Conservation (phyloP, 2,329 filamentous ascomycete genomes). For the Apiospora arundinis region DNA sequence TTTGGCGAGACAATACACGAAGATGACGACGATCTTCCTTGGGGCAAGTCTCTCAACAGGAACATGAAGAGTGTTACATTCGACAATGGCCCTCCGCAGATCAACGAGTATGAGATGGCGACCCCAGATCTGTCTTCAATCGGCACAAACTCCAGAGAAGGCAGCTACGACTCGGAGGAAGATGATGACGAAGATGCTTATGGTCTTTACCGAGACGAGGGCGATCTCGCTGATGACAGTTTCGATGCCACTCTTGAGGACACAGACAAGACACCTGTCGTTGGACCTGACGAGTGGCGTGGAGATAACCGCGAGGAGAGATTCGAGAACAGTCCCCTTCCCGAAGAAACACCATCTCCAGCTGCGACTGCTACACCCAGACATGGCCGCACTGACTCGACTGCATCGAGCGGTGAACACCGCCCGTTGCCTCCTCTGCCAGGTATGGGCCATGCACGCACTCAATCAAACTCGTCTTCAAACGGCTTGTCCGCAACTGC, state of each 20-base stretch:
- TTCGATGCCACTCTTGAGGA: conserved; percentile 96
- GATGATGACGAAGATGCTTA: conserved; percentile 75
- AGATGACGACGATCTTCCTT: conserved; percentile 65
- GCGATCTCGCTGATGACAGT: conserved; percentile 77
- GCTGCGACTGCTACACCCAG: conserved; percentile 55
- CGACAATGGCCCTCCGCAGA: conserved; percentile 87
- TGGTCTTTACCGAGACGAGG: conserved; percentile 60
- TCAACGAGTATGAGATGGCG: conserved; percentile 98
- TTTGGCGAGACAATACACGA: conserved; percentile 68
- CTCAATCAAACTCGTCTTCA: conserved; percentile 59
- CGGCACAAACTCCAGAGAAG: conserved; percentile 87
- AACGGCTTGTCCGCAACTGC: conserved; percentile 72
- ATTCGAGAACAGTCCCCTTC: conserved; percentile 75
- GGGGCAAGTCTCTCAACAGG: conserved; percentile 74
- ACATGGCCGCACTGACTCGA: conserved; percentile 72
- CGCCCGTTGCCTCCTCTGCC: conserved; percentile 88
- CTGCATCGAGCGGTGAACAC: conserved; percentile 74
- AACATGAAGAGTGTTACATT: conserved; percentile 98
- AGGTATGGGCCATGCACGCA: conserved; percentile 55
- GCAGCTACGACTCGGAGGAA: conserved; percentile 88
- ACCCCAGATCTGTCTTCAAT: conserved; percentile 95
- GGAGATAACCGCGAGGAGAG: conserved; percentile 72
- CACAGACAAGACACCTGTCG: conserved; percentile 95
- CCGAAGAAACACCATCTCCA: conserved; percentile 54
- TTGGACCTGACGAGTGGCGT: conserved; percentile 96